Evolutionary conservation across 2,329 filamentous ascomycete genomes (phyloP), one percentile per base, ranked within the genome.

Genomic region (Neofusicoccum sp.): DNA sequence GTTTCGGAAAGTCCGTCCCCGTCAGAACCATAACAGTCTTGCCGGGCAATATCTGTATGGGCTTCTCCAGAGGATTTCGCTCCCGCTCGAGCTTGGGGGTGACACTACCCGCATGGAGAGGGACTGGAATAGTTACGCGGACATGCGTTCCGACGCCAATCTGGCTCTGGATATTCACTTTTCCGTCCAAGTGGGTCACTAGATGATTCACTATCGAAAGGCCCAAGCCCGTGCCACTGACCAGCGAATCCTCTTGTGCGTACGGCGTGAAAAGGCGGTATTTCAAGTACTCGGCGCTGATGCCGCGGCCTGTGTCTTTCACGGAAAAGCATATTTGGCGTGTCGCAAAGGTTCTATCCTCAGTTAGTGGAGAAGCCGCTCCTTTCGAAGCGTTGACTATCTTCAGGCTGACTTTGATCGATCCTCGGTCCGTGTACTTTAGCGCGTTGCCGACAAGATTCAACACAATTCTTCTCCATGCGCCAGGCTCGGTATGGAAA

Each of bases 401-500:
- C 9, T 29, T 54, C 36, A 54, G 16, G 49, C 49, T 41, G 9
- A 44, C 33, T 16, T 36, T 9, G 37, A 61, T 45, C 6, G 37
- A 44, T 29, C 59, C 59, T 7, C 43, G 37, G 9, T 39, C 16
- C 1, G 66, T 68, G 31, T 67, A 68, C 47, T 68, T 68, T 3
- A 68, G 56, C 4, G 66, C 59, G 36, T 67, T 67, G 5, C 64
- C 64, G n/a, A 67, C 9, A 6, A 67, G 39, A 58, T 67, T 67
- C 65, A 67, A 50, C 12, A 66, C 63, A 16, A 67, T 65, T 3
- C 66, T 41, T 56, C 59, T 63, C 63, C 62, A 65, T 2, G 64
- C 64, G 3, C 66, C 60, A 0, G 84, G 81, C 56, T 83, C 78
- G 1, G 79, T 78, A 3, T 71, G 71, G 29, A 80, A 80, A 1